Evolutionary conservation across 2,329 filamentous ascomycete species (phyloP).

Genomic region (Berkeleyomyces rouxiae): DNA sequence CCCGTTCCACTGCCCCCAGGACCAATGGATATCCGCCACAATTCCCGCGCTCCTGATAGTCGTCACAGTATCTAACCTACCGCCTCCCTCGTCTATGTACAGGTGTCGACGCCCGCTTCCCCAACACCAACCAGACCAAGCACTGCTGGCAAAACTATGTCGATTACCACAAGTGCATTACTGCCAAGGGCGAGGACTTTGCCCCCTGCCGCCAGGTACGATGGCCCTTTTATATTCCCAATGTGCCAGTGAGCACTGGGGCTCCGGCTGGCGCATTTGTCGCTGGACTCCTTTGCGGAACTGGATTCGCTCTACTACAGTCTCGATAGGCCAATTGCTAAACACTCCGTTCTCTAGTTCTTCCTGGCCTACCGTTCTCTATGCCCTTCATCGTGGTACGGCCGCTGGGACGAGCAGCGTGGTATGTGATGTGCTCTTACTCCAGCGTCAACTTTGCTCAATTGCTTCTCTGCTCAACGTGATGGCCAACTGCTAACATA

Average conservation of each 20-base stretch:
- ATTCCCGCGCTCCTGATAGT: not conserved
- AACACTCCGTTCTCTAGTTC: slow-evolving; percentile 48
- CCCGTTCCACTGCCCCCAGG: not conserved
- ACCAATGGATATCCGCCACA: not conserved
- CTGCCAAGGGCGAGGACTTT: slow-evolving; percentile 97
- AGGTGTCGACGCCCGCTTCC: slow-evolving; percentile 99
- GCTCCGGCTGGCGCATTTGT: not conserved
- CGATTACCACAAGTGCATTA: slow-evolving; percentile 99
- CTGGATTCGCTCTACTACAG: not conserved
- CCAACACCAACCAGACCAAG: slow-evolving; percentile 96
- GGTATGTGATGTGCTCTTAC: slow-evolving; percentile 40
- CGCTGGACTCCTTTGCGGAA: not conserved
- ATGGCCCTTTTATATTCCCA: not conserved
- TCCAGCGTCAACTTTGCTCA: not conserved
- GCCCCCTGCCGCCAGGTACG: slow-evolving; percentile 87
- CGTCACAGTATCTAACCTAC: slow-evolving; percentile 5
- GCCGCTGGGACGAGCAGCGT: slow-evolving; percentile 94
- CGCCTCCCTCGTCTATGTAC: not conserved
- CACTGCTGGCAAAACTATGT: slow-evolving; percentile 99
- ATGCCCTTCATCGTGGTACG: slow-evolving; percentile 87
- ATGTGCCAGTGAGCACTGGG: not conserved
- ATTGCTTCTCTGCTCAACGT: not conserved
- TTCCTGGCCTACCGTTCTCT: slow-evolving; percentile 91
- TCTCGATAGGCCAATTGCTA: not conserved
- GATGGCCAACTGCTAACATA: slow-evolving; percentile 18